These are phyloP conservation scores for Neocucurbitaria cava DNA, from an alignment of 2,329 filamentous ascomycete species.

Conservation along the genomic window DNA sequence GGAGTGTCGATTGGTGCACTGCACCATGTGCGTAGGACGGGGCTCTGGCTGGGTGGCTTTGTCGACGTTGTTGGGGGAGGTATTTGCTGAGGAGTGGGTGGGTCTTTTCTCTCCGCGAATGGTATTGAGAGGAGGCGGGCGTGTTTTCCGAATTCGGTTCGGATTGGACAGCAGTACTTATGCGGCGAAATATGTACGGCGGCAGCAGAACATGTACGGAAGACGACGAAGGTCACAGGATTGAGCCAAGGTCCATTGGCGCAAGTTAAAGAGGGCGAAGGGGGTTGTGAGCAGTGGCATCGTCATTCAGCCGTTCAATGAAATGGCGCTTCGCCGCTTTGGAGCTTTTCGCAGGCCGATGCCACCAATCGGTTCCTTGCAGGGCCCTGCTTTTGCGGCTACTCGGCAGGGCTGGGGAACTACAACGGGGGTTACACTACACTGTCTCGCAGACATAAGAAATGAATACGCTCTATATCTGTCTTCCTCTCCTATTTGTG, in stretches of 20 bases:
- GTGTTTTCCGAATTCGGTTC: constrained; percentile 23
- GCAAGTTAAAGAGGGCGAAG: constrained; percentile 3
- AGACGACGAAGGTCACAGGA: neutral
- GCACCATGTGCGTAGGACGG: constrained; percentile 29
- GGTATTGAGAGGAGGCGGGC: constrained; percentile 12
- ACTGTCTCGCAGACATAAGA: neutral
- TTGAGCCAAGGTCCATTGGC: constrained; percentile 5
- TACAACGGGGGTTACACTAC: neutral
- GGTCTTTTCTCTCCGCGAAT: constrained; percentile 28
- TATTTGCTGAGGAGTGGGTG: constrained; percentile 17
- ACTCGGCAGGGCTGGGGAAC: constrained; percentile 7
- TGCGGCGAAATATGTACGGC: constrained; percentile 7
- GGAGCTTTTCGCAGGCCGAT: neutral
- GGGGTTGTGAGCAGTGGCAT: constrained; percentile 2
- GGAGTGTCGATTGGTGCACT: constrained; percentile 22
- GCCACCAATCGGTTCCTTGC: constrained; percentile 7
- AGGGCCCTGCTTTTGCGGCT: constrained; percentile 12
- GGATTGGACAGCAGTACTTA: constrained; percentile 19
- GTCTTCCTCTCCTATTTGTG: neutral
- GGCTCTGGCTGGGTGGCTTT: constrained; percentile 24
- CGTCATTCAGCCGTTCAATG: constrained; percentile 8
- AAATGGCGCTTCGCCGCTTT: neutral
- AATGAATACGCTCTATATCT: too few species aligned
- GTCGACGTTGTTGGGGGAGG: constrained; percentile 17
- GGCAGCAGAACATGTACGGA: constrained; percentile 4